Base-by-base conservation (phyloP, 805 yeast species). In the Barnettozyma pratensis region DNA sequence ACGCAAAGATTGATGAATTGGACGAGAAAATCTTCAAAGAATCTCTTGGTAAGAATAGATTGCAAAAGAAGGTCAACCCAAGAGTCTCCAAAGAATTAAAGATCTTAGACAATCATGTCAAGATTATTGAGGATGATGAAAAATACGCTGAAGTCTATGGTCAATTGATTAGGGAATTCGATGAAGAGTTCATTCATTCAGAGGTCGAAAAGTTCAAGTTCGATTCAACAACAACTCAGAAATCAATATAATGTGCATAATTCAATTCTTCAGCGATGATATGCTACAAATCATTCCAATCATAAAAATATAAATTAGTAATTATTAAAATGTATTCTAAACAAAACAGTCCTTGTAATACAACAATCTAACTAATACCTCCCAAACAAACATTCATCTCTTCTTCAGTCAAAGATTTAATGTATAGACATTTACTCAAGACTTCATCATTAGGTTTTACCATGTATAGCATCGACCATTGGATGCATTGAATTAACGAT, bases 361-460 rank as follows among this genome's bases (percentile, higher is more conserved):
- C 3, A 31, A 2, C 34, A 31, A 14, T 11, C 41, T 52, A 49
- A 11, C 29, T 11, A 44, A 28, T 44, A 14, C 8, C 35, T 31
- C 45, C 41, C 37, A 62, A 50, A 48, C 78, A 73, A n/a, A 55
- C 58, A 10, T 61, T 60, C 83, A 84, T 83, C 63, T 88, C 96
- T 28, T 81, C 85, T 54, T 82, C 88, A 37, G 83, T 79, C 45
- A 87, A 68, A 6, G 90, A 75, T 54, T 83, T 81, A 54, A 90
- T 79, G 66, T 90, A 90, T 35, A 90, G 75, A 66, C 97, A 91
- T 62, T 85, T 88, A 47, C 96, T 83, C 52, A 92, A 63, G 26
- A 90, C 63, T 44, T 87, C 91, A 10, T 78, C 75, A 45, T 85
- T 73, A 3, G 72, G 66, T 42, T 72, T 64, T 45, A 85, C 68